Evolutionary conservation across 257 asterid genomes (phyloP).

Genomic region (Cruciata laevipes): DNA sequence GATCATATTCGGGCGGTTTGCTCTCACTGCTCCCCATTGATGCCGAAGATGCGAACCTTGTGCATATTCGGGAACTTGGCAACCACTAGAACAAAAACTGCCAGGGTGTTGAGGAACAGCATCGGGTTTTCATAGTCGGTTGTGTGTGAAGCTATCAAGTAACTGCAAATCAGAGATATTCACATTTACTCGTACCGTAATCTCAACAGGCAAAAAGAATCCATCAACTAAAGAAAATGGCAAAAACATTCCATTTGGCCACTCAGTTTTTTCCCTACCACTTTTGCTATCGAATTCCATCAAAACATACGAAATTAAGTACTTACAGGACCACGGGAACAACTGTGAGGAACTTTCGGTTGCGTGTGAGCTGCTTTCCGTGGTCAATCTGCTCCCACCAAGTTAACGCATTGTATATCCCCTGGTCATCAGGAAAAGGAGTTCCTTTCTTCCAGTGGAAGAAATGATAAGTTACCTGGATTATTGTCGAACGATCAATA

Average conservation of each 20-base stretch:
- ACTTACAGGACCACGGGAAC: conserved; percentile 93
- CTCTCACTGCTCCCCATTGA: conserved; percentile 58
- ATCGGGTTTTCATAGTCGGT: conserved; percentile 79
- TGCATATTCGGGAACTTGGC: conserved; percentile 94
- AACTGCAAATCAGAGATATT: conserved; percentile 34
- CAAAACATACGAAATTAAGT: no score
- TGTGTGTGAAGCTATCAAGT: conserved; percentile 83
- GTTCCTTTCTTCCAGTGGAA: conserved; percentile 97
- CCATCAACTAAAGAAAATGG: not conserved
- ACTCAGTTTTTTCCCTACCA: no score
- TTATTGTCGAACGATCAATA: conserved; percentile 11
- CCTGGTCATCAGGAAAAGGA: conserved; percentile 93
- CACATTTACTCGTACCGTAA: not conserved
- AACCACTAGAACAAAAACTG: conserved; percentile 60
- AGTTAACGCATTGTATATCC: conserved; percentile 73
- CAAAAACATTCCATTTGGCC: no score
- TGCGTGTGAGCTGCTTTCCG: conserved; percentile 91
- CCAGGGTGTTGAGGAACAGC: conserved; percentile 70
- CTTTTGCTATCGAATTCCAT: no score
- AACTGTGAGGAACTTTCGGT: conserved; percentile 81
- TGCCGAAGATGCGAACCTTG: conserved; percentile 85
- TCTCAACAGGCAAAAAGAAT: not conserved
- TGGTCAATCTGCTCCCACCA: conserved; percentile 97
- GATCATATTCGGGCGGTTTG: conserved; percentile 14
- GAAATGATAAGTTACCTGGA: conserved; percentile 74